A percentile compares a stretch with the other conserved stretches of the same genome.
Conservation (phyloP, 441 rosid genomes). For the Arabidopsis hybrid region DNA sequence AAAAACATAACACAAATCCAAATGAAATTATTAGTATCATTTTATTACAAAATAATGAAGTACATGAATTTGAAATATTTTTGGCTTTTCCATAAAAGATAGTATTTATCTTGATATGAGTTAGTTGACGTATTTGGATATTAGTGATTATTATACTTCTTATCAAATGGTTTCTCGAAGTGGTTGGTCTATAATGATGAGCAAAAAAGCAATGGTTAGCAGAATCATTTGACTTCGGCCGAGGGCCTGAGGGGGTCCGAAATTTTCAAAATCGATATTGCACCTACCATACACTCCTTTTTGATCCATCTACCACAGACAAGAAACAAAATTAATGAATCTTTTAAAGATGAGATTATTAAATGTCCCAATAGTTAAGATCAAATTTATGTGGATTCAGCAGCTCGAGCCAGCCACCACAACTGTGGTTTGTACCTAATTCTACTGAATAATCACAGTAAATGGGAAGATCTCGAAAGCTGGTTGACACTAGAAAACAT, state of each 20-base stretch:
- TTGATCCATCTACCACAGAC: constrained; percentile 43
- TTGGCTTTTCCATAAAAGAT: background rate
- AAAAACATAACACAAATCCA: background rate
- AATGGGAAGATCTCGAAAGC: background rate
- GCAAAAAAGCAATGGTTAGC: constrained; percentile 28
- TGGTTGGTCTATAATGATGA: constrained; percentile 32
- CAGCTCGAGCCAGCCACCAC: constrained; percentile 27
- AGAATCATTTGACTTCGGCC: constrained; percentile 38
- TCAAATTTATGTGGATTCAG: constrained; percentile 27
- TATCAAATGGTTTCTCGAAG: constrained; percentile 15
- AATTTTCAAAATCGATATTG: constrained; percentile 36
- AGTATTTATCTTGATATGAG: background rate
- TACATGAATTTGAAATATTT: background rate
- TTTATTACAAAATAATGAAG: background rate
- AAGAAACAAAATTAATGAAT: constrained; percentile 14
- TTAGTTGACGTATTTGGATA: constrained; percentile 13
- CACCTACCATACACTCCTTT: constrained; percentile 26
- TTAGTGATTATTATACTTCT: background rate
- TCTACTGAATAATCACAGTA: background rate
- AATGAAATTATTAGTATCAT: background rate
- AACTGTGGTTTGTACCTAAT: constrained; percentile 24
- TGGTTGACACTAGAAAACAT: background rate
- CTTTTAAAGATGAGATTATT: constrained; percentile 21
- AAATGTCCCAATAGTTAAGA: constrained; percentile 9
- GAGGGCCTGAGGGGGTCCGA: constrained; percentile 33